Evolutionary conservation across 495 filamentous ascomycete species (phyloP).

Genomic region (Penicillium lividum): DNA sequence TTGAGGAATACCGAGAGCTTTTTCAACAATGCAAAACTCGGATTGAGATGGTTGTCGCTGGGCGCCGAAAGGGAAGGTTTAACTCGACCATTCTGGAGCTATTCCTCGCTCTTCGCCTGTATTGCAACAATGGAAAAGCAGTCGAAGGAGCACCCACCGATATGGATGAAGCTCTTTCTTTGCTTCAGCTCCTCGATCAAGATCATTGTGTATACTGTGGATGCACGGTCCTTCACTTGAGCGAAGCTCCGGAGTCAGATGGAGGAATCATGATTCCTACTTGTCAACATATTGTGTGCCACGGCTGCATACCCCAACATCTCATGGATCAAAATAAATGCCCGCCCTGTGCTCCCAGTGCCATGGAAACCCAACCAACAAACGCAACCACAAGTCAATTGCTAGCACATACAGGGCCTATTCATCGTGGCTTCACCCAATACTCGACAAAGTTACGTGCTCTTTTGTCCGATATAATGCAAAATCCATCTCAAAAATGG

Average conservation of each 20-base stretch:
- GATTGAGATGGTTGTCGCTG: slow-evolving; percentile 7
- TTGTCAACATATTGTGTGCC: background rate
- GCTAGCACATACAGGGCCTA: background rate
- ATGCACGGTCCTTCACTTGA: background rate
- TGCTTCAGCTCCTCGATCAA: background rate
- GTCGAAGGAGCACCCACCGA: background rate
- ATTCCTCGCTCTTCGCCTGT: background rate
- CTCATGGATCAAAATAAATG: background rate
- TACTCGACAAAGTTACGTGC: slow-evolving; percentile 4
- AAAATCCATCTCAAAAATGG: slow-evolving; percentile 5
- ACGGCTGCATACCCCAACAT: background rate
- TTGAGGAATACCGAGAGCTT: background rate
- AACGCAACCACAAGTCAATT: background rate
- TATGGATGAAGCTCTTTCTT: slow-evolving; percentile 4
- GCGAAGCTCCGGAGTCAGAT: background rate
- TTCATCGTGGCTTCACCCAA: background rate
- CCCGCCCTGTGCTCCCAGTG: background rate
- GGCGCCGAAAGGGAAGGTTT: background rate
- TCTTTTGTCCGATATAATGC: slow-evolving; percentile 4
- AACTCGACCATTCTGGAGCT: slow-evolving; percentile 6
- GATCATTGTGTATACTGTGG: background rate
- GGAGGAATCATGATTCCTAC: background rate
- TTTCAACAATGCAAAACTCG: slow-evolving; percentile 2
- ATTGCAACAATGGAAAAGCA: slow-evolving; percentile 8
- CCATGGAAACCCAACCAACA: background rate